Base-by-base conservation (phyloP, 352 stramenopile genomes). In the Peronosclerospora sorghi region DNA sequence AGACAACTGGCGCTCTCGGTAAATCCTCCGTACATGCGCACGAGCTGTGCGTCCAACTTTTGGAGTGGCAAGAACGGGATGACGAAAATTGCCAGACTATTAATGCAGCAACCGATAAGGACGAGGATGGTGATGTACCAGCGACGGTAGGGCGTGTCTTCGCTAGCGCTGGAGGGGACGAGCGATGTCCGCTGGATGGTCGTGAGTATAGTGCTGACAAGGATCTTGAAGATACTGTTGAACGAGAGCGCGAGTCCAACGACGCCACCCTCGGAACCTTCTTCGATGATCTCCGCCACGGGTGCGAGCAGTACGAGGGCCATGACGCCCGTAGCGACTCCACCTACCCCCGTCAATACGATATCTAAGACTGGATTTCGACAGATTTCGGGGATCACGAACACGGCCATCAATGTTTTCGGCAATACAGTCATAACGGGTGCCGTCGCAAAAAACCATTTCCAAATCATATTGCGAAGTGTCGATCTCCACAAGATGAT, bases 21-120 rank as follows among this genome's bases (percentile, higher is more conserved):
- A 55, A 80, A 86, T 15, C 71, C 71, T 43, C 71, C 71, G 43
- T 77, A 83, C 56, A 80, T 81, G 41, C 71, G 71, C 13, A 78
- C 34, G 35, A 81, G 64, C 46, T 83, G 71, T 17, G 65, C 65
- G 34, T 81, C 71, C 17, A 83, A 46, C 38, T 81, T 83, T 39
- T 83, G 71, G 5, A 54, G 38, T 9, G 71, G 71, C 20, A 83
- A 37, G 18, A 80, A 51, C 2, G 50, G 36, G 13, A 81, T 48
- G 12, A 56, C 48, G 8, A 54, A 14, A 17, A 62, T 58, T 2
- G 50, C 60, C 19, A 77, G 41, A 2, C 49, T 50, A 18, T 78
- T 75, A n/a, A 73, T 50, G 9, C 23, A 53, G 34, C 58, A 74
- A 30, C 57, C 55, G 40, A 72, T 34, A n/a, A 59, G 1, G 15